Conservation (phyloP, 768 basidiomycete species). For the Candolleomyces aberdarensis region DNA sequence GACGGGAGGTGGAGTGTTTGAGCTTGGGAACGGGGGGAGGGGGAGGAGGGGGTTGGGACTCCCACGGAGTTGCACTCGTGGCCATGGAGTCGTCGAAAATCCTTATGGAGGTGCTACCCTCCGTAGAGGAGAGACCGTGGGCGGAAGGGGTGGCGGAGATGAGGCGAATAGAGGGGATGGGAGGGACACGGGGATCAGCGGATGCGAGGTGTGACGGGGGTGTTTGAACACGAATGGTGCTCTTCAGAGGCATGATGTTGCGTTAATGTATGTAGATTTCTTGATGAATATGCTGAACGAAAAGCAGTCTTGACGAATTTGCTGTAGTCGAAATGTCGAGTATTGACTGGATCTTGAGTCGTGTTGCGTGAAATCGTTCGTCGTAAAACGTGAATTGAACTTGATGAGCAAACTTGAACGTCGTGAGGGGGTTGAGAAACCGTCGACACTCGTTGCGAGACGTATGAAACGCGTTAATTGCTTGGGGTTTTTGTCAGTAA, state of each 20-base stretch:
- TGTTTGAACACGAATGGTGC: background rate
- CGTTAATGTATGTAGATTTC: background rate
- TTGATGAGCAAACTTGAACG: background rate
- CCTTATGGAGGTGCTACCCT: slow-evolving; percentile 25
- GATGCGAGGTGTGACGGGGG: background rate
- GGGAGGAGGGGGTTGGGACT: slow-evolving; percentile 22
- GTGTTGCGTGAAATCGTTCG: background rate
- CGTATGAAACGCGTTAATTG: slow-evolving; percentile 3
- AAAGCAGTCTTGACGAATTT: background rate
- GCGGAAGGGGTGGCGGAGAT: slow-evolving; percentile 66
- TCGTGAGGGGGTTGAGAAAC: background rate
- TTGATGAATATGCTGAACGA: background rate
- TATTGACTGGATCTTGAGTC: background rate
- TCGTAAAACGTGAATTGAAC: no score
- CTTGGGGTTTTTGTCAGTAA: slow-evolving; percentile 3
- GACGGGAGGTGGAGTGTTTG: slow-evolving; percentile 14
- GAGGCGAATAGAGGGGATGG: slow-evolving; percentile 64
- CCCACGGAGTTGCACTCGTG: slow-evolving; percentile 14
- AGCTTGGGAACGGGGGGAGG: slow-evolving; percentile 31
- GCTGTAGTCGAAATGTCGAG: background rate
- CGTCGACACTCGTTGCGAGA: background rate
- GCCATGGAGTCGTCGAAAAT: slow-evolving; percentile 26
- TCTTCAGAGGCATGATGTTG: background rate
- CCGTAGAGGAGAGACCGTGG: slow-evolving; percentile 36
- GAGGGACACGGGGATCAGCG: background rate